A percentile compares a stretch with the other conserved stretches of the same genome.
Evolutionary conservation across 345 rosid species (phyloP).

Genomic region (Populus nigra): DNA sequence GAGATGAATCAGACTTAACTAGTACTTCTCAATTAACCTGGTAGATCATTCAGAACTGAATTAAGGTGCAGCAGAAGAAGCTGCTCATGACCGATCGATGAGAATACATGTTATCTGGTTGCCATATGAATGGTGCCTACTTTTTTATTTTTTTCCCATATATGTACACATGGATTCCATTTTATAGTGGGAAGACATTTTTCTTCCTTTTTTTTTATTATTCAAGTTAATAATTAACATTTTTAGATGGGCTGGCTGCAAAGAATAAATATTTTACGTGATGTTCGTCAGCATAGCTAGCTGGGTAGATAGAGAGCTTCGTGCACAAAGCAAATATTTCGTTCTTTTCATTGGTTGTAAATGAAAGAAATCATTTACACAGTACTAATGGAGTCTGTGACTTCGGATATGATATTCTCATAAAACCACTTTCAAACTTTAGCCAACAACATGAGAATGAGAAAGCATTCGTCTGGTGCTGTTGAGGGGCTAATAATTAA

Average conservation of each 20-base stretch:
- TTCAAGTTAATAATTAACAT: not conserved
- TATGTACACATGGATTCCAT: conserved; percentile 30
- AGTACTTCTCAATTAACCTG: not conserved
- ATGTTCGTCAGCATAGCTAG: not conserved
- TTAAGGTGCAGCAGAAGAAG: not conserved
- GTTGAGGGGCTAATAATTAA: not conserved
- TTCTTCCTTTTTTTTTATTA: not conserved
- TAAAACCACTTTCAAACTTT: not conserved
- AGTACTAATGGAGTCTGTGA: not conserved
- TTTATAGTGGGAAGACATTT: conserved; percentile 14
- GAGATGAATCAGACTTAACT: not conserved
- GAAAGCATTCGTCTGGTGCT: not conserved
- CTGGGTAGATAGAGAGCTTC: not conserved
- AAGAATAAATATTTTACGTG: conserved; percentile 6
- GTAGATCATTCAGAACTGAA: not conserved
- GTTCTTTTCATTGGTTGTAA: conserved; percentile 14
- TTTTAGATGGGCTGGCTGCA: not conserved
- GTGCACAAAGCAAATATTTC: not conserved
- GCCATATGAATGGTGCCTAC: not conserved
- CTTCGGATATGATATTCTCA: not conserved
- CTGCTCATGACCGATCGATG: not conserved
- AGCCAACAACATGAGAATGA: conserved; percentile 1
- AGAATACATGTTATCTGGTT: not conserved
- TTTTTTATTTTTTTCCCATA: conserved; percentile 1
- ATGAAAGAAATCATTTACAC: conserved; percentile 6